Evolutionary conservation across 345 rosid species (phyloP).

Genomic region (Viola odorata): DNA sequence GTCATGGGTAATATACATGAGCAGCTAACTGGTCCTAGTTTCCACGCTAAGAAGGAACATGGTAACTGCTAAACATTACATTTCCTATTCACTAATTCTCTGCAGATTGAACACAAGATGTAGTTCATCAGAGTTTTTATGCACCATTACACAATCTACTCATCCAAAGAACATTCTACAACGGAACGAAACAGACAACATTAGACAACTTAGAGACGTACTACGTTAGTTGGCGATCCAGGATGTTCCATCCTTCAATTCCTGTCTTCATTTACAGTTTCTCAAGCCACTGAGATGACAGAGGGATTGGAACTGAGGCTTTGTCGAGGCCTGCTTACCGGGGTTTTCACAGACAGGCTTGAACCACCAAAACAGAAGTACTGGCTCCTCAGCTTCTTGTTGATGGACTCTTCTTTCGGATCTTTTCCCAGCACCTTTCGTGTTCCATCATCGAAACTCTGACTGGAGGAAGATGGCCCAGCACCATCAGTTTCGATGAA

Average conservation of each 20-base stretch:
- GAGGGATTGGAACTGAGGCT: slow-evolving; percentile 36
- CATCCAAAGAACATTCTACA: slow-evolving; percentile 10
- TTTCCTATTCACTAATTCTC: slow-evolving; percentile 8
- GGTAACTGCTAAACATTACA: neutral
- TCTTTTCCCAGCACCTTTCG: slow-evolving; percentile 18
- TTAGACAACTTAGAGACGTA: slow-evolving; percentile 6
- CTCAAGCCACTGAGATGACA: slow-evolving; percentile 37
- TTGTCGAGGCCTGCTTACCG: slow-evolving; percentile 34
- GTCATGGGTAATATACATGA: neutral
- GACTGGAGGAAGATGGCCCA: slow-evolving; percentile 44
- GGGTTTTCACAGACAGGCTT: slow-evolving; percentile 40
- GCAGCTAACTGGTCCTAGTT: too few species aligned
- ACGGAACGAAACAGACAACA: neutral
- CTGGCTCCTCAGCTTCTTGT: slow-evolving; percentile 45
- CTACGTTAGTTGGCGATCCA: slow-evolving; percentile 16
- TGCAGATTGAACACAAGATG: slow-evolving; percentile 11
- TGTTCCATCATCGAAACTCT: slow-evolving; percentile 23
- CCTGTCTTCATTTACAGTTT: neutral
- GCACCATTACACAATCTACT: slow-evolving; percentile 14
- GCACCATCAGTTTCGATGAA: slow-evolving; percentile 38
- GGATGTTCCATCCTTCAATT: too few species aligned
- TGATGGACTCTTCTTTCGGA: slow-evolving; percentile 31
- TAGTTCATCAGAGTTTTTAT: slow-evolving; percentile 6
- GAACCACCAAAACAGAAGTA: slow-evolving; percentile 72
- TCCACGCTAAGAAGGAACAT: too few species aligned